Conservation (phyloP, 176 grass and related monocot genomes). For the Otatea glauca region DNA sequence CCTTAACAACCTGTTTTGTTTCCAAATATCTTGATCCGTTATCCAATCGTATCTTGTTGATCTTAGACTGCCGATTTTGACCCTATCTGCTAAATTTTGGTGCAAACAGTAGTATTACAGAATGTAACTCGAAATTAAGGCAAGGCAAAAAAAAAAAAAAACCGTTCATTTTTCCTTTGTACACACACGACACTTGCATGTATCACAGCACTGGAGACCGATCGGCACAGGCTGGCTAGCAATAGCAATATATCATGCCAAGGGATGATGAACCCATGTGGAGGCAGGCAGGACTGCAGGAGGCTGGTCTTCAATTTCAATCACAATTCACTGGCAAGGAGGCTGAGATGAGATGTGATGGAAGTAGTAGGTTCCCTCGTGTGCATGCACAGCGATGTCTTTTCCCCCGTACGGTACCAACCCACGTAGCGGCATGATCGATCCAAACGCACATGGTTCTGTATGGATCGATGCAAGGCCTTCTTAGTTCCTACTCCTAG, state of each 20-base stretch:
- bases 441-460: conserved; percentile 57
- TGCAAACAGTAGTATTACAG: no score
- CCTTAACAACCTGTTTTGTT: no score
- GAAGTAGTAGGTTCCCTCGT: neutral
- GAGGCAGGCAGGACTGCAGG: no score
- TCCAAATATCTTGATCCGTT: no score
- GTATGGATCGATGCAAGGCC: neutral
- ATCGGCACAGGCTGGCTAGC: conserved; percentile 21
- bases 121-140: neutral
- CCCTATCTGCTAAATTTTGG: no score
- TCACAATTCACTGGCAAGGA: neutral
- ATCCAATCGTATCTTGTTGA: no score
- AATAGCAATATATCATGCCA: conserved; percentile 30
- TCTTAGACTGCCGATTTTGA: no score
- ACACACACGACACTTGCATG: neutral
- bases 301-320: neutral
- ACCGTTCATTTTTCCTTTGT: neutral
- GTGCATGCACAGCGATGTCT: conserved; percentile 45
- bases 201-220: neutral
- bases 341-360: neutral
- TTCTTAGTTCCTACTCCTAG: neutral
- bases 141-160: neutral
- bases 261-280: conserved; percentile 1
- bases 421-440: conserved; percentile 33
- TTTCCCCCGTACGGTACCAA: conserved; percentile 34